Evolutionary conservation across 495 filamentous ascomycete species (phyloP), one percentile per base, ranked within the genome.

Genomic region (Durotheca rogersii): DNA sequence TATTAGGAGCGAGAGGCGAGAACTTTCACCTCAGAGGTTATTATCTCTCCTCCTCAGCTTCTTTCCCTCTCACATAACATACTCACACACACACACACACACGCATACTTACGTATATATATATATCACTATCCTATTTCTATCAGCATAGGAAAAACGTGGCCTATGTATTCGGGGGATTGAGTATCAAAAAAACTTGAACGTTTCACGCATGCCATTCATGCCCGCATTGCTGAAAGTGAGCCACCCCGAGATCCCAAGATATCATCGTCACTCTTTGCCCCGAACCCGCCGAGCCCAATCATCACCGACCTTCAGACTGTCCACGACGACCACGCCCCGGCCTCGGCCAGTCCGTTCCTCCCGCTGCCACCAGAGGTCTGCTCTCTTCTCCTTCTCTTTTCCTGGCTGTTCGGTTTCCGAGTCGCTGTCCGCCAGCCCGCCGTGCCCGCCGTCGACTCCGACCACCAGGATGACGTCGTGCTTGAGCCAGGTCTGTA

Each of bases 401-500:
- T 74, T 73, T 41, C 81, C 77, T 1, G 74, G 66, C 42, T 63
- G 63, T 56, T 83, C 81, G 0, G 72, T 69, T 64, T 96, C 90
- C 23, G 90, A 90, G 48, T 95, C 90, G 50, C 89, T 95, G 65
- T 96, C 91, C 1, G 90, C 88, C 29, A 96, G 75, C 0, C 89
- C 90, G 17, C 89, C 89, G 21, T 88, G 82, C 12, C 87, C 90
- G 51, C 84, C 84, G 49, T 90, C 88, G 42, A 86, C 87, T 5
- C 89, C 90, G 15, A 95, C 87, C 2, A 95, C 86, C 38, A 81
- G 65, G 18, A 95, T 79, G 19, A 95, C 76, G 34, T 89, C 83
- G 60, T 90, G 86, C 20, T 88, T 77, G 16, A 95, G 83, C 90
- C 90, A 96, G 1, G 81, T 83, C 51, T 87, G 81, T n/a, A 90